Evolutionary conservation across 2,329 filamentous ascomycete species (phyloP).

Genomic region (Exophiala sp.): DNA sequence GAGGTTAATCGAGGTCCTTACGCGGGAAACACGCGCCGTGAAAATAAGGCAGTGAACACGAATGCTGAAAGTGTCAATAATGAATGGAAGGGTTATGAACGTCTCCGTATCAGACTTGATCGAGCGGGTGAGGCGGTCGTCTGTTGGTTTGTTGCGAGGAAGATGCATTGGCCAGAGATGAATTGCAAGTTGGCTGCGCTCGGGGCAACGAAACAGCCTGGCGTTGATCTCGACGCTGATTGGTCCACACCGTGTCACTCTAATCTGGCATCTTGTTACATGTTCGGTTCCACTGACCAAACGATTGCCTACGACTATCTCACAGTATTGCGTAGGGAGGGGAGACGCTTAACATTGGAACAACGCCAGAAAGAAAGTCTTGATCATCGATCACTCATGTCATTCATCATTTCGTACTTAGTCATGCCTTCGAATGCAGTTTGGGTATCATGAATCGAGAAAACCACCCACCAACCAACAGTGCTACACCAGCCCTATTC

Average conservation of each 20-base stretch:
- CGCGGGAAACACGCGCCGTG: too few species aligned
- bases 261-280: background rate
- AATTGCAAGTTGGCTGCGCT: background rate
- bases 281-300: background rate
- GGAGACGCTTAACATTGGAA: background rate
- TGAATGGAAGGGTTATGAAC: background rate
- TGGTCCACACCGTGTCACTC: background rate
- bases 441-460: constrained; percentile 8
- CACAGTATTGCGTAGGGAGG: too few species aligned
- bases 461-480: background rate
- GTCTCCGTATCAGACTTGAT: background rate
- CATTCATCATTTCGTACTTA: background rate
- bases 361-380: background rate
- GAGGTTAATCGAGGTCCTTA: too few species aligned
- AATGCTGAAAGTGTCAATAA: background rate
- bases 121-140: background rate
- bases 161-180: background rate
- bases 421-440: background rate
- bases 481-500: background rate
- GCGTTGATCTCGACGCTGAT: background rate
- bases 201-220: too few species aligned
- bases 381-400: background rate
- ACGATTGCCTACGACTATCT: background rate
- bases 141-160: background rate
- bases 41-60: too few species aligned